These are phyloP conservation scores for Carex scoparia DNA, from an alignment of 176 grass and related monocot genomes.

Conservation along the genomic window DNA sequence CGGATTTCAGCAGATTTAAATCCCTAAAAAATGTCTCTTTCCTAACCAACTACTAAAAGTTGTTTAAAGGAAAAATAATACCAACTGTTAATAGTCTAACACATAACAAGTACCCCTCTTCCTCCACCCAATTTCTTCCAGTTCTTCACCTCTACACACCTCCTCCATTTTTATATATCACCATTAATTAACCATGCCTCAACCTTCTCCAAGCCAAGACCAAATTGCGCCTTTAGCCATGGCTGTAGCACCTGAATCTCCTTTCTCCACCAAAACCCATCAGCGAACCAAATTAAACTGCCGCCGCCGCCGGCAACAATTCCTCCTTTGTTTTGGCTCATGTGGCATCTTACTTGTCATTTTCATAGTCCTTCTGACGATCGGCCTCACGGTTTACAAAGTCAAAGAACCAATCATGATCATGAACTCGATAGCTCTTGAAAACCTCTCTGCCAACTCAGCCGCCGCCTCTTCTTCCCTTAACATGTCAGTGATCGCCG, in stretches of 20 bases:
- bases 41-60: not conserved
- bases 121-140: not conserved
- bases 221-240: conserved; percentile 2
- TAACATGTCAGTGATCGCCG: conserved; percentile 42
- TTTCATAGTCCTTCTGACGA: conserved; percentile 41
- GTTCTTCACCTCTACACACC: not conserved
- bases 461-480: not conserved
- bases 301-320: conserved; percentile 37
- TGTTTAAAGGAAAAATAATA: not conserved
- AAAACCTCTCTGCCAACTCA: conserved; percentile 5
- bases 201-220: conserved; percentile 9
- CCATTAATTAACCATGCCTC: conserved; percentile 5
- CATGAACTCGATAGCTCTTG: conserved; percentile 51
- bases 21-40: no score
- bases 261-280: not conserved
- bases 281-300: conserved; percentile 16
- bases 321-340: conserved; percentile 50
- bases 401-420: conserved; percentile 71
- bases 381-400: conserved; percentile 54
- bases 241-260: not conserved
- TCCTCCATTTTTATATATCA: not conserved
- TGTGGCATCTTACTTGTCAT: conserved; percentile 34
- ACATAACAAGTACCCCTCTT: not conserved
- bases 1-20: no score
- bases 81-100: conserved; percentile 21